Base-by-base conservation (phyloP, 202 grass and related monocot species). In the Zoysia matrella region DNA sequence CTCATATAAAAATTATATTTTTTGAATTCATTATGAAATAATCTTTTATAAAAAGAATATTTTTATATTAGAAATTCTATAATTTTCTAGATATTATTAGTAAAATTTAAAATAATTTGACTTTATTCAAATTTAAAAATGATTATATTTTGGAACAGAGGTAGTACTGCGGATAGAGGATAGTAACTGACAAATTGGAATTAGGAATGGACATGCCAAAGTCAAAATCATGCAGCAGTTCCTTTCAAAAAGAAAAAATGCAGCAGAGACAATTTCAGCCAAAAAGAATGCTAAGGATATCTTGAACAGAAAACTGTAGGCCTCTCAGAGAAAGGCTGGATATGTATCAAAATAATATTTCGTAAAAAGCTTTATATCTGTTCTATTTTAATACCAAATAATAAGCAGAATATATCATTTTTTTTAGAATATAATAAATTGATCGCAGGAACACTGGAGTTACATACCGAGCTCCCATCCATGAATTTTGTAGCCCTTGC, bases 401-500 rank as follows among this genome's bases (percentile, higher is more conserved):
- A 36, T 39, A 4, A 1, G 41, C 60, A 3, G 12, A 52, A 15
- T 3, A 60, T 22, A 36, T 8, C 44, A 80, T 49, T n/a, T 53
- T 15, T 43, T 41, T 22, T 46, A 13, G 60, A 13, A 9, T 22
- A 48, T 4, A n/a, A 74, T 48, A 9, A 54, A 64, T 22, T 62
- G 56, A 56, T 71, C 43, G 73, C 49, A 67, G 36, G 50, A 72
- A 53, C 49, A 68, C 2, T 41, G 76, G 40, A 66, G 54, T 30
- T 36, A 70, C 83, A 69, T 83, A 97, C 94, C 94, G 47, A 97
- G 89, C 75, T 97, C 91, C 91, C 94, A 97, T 40, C 91, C 94
- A 88, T 97, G 75, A 55, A 97, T 93, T 0, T 30, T 41, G 52
- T 97, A 93, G 40, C 91, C 91, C 86, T 88, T 93, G 71, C 62